Evolutionary conservation across 495 filamentous ascomycete species (phyloP).

Genomic region (Aspergillus saccharolyticus): DNA sequence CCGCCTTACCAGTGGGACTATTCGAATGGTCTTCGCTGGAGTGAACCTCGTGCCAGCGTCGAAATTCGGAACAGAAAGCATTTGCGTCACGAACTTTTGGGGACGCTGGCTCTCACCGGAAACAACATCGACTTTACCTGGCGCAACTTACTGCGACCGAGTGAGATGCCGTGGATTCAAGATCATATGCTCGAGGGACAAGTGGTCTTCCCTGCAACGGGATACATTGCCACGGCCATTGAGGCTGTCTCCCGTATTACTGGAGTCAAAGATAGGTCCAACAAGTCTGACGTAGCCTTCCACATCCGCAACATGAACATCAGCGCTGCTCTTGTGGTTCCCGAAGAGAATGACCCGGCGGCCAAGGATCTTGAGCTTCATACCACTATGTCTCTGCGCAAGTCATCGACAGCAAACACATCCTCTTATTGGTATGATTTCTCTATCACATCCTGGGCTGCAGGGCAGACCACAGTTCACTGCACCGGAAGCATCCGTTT

Average conservation of each 20-base stretch:
- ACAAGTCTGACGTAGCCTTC: too few relatives aligned
- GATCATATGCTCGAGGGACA: conserved; percentile 4
- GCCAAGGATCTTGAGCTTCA: too few relatives aligned
- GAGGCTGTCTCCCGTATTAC: background rate
- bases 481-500: too few relatives aligned
- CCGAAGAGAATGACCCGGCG: too few relatives aligned
- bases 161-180: conserved; percentile 16
- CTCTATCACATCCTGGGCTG: too few relatives aligned
- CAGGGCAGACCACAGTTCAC: too few relatives aligned
- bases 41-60: conserved; percentile 13
- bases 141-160: conserved; percentile 16
- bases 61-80: conserved; percentile 9
- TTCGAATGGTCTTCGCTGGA: conserved; percentile 9
- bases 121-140: conserved; percentile 9
- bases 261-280: background rate
- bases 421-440: too few relatives aligned
- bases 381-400: too few relatives aligned
- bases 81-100: conserved; percentile 19
- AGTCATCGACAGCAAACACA: too few relatives aligned
- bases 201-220: conserved; percentile 1
- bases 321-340: too few relatives aligned
- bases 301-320: too few relatives aligned
- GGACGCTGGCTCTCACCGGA: conserved; percentile 3
- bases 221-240: conserved; percentile 4
- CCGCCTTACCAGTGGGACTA: conserved; percentile 29